phyloP scores from a whole-genome alignment of 345 rosid genomes.

The Diplotaxis tenuifolia region DNA sequence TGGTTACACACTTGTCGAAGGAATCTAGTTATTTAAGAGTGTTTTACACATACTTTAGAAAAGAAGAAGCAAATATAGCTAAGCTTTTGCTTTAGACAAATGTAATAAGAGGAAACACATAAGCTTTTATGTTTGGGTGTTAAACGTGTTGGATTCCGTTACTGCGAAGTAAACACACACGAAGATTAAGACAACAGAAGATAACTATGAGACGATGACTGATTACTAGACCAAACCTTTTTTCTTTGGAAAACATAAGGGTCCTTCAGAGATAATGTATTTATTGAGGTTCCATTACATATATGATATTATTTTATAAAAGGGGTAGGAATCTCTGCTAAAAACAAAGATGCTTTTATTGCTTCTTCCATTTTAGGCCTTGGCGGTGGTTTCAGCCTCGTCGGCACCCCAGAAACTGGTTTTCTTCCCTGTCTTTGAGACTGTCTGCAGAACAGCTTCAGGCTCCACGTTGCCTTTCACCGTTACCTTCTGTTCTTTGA shows the following conservation, averaged over 20 bases:
- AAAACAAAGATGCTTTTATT: slow-evolving; percentile 3
- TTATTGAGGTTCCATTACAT: slow-evolving; percentile 16
- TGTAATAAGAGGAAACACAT: background rate
- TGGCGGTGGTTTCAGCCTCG: slow-evolving; percentile 45
- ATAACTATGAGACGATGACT: background rate
- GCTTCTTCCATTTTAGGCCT: slow-evolving; percentile 18
- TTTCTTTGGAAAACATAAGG: background rate
- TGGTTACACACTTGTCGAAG: too few species aligned
- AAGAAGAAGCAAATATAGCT: background rate
- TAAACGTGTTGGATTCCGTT: background rate
- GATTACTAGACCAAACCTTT: background rate
- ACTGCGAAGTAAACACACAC: background rate
- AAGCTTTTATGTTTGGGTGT: background rate
- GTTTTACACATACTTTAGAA: background rate
- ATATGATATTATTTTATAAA: background rate
- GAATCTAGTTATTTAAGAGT: too few species aligned
- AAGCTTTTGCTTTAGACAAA: background rate
- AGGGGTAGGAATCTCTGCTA: background rate
- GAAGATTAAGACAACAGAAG: background rate
- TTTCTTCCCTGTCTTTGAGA: slow-evolving; percentile 77
- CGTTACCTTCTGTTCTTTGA: slow-evolving; percentile 79
- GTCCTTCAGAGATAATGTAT: background rate
- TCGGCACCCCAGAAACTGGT: slow-evolving; percentile 76
- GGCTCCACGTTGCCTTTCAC: slow-evolving; percentile 83
- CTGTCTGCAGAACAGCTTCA: slow-evolving; percentile 75